These are phyloP conservation scores for Salmacisia buchloeana DNA, from an alignment of 1,284 basidiomycete species.

Conservation along the genomic window DNA sequence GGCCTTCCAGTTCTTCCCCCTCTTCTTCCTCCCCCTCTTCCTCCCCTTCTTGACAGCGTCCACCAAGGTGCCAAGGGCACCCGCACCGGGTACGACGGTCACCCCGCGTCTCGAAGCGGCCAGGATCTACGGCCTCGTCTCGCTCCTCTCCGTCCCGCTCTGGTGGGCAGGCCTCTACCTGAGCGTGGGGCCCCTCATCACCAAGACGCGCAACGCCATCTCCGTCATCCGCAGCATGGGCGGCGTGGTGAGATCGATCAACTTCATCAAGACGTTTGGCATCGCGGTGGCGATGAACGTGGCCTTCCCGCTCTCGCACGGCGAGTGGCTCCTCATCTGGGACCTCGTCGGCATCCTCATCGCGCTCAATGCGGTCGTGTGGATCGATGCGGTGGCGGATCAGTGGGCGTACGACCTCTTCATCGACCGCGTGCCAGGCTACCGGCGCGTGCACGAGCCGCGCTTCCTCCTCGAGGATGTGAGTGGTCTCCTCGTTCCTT, in stretches of 20 bases:
- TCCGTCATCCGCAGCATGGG: neutral
- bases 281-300: neutral
- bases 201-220: neutral
- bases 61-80: neutral
- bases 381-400: neutral
- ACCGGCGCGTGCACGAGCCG: neutral
- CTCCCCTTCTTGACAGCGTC: neutral
- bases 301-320: neutral
- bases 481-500: neutral
- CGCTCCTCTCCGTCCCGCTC: neutral
- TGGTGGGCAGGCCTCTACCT: constrained; percentile 3
- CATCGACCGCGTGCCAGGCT: neutral
- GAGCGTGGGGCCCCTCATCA: neutral
- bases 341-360: constrained; percentile 6
- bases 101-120: neutral
- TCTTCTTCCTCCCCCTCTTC: constrained; percentile 5
- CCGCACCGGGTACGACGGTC: neutral
- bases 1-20: constrained; percentile 8
- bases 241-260: neutral
- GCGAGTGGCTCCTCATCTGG: constrained; percentile 8
- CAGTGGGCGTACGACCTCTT: constrained; percentile 1
- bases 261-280: neutral
- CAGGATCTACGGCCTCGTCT: neutral
- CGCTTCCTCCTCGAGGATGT: neutral
- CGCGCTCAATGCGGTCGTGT: neutral